Evolutionary conservation across 2,329 filamentous ascomycete genomes (phyloP), one percentile per base, ranked within the genome.

Genomic region (Colletotrichum destructivum): DNA sequence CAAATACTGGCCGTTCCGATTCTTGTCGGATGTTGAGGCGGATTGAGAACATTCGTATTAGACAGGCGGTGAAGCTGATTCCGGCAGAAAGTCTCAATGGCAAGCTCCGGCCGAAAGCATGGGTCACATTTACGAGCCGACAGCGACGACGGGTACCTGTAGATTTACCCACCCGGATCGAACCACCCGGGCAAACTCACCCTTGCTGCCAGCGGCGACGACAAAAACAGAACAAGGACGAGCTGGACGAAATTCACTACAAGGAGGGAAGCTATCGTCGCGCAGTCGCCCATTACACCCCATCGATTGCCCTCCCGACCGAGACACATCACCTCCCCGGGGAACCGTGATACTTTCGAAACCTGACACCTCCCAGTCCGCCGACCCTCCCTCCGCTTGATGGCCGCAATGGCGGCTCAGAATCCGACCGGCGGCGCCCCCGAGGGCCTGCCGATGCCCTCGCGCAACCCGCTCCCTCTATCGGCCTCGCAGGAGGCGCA

Each of bases 401-500:
- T 83, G 81, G 82, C 82, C 78, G 77, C 80, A 69, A 84, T 84
- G 83, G 81, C 81, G 74, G 76, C 81, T 75, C 78, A 81, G 75
- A 75, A 81, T 52, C 80, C 82, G 46, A 76, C 80, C 46, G 62
- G 49, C 68, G 71, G 67, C 64, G 42, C 61, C 51, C 66, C 60
- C 13, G 49, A 56, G 66, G 74, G 79, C 75, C 78, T 79, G 69
- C 77, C 80, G 62, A 79, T 90, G 78, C 91, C 90, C 26, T 91
- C 90, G 54, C 89, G 90, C 76, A 96, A 96, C 78, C 95, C 95
- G 18, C 85, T 97, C 54, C 95, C 95, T 38, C 87, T 98, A 69
- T 95, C 94, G 35, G 90, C 94, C 13, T 88, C 91, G 26, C 94
- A 97, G 82, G 94, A 97, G 86, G 86, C 90, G 4, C 93, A 96